Evolutionary conservation across 2,329 filamentous ascomycete genomes (phyloP), one percentile per base, ranked within the genome.

Genomic region (Penicillium sp.): DNA sequence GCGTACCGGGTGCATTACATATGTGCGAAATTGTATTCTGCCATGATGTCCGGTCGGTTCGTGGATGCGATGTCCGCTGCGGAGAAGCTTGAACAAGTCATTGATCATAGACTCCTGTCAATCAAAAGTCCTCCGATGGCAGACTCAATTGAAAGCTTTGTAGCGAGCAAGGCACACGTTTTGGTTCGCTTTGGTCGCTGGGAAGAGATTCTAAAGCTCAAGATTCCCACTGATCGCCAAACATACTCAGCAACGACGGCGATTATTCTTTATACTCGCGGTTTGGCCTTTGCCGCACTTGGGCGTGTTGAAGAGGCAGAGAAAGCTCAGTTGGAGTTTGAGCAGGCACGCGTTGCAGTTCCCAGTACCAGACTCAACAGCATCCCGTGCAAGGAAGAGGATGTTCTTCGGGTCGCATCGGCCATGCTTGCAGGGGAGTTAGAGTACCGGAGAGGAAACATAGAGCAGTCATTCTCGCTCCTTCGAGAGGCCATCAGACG

Each of bases 131-230:
- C 88, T 0, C 87, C 87, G 0, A 90, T 91, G 87, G 88, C 88
- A 1, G 87, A 91, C 68, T 90, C 86, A 84, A 74, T 90, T 1
- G 88, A 92, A 70, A 82, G 81, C 4, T 90, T 90, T 58, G 68
- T 88, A 1, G 80, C 81, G 2, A 83, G 88, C 67, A 80, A 84
- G 2, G 75, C 86, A 1, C 88, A 92, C 66, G 84, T 85, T 0
- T 74, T 88, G 3, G 79, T 92, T 44, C 83, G 89, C 0, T 92
- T 92, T 60, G 89, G 89, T 0, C 75, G 73, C 3, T 92, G 88
- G 88, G 65, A 83, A 0, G 84, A 89, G 1, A 75, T 91, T 22
- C 71, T 87, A 13, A 69, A 72, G 1, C 68, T 89, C 1, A 49
- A 72, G 0, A 56, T 88, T 0, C 87, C 87, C 0, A 46, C 66